Percentiles rank a stretch among this genome's conserved stretches.
phyloP scores from a whole-genome alignment of 257 asterid genomes.

The Plantago ovata region DNA sequence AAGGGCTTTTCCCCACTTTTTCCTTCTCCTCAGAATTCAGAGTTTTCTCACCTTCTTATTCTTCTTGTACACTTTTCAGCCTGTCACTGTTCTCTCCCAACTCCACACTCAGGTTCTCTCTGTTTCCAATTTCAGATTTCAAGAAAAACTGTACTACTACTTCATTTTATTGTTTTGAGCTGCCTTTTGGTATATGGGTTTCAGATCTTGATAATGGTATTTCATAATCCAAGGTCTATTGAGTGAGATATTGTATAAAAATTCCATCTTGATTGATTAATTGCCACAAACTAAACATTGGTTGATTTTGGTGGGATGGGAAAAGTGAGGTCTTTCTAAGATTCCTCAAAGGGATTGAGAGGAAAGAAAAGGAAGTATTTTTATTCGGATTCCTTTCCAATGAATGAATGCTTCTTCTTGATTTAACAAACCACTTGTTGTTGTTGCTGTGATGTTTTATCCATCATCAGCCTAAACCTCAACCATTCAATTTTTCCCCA shows the following conservation, averaged over 20 bases:
- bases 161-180: background rate
- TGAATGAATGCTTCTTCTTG: constrained; percentile 39
- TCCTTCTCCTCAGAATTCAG: constrained; percentile 29
- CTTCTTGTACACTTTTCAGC: constrained; percentile 41
- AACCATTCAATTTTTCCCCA: constrained; percentile 24
- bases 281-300: constrained; percentile 9
- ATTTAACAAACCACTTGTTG: constrained; percentile 33
- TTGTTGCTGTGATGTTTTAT: constrained; percentile 29
- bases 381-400: constrained; percentile 35
- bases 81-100: constrained; percentile 21
- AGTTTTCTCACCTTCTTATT: constrained; percentile 29
- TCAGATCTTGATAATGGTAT: constrained; percentile 38
- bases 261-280: constrained; percentile 22
- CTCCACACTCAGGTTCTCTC: constrained; percentile 23
- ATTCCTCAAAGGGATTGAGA: constrained; percentile 66
- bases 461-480: constrained; percentile 34
- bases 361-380: constrained; percentile 40
- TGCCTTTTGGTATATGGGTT: constrained; percentile 13
- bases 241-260: background rate
- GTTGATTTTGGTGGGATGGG: constrained; percentile 13
- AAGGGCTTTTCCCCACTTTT: constrained; percentile 38
- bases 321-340: constrained; percentile 47
- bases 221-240: background rate
- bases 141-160: background rate
- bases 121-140: constrained; percentile 16